Percentiles rank a stretch among this genome's conserved stretches.
phyloP scores from a whole-genome alignment of 495 filamentous ascomycete genomes.

The Podospora comata region DNA sequence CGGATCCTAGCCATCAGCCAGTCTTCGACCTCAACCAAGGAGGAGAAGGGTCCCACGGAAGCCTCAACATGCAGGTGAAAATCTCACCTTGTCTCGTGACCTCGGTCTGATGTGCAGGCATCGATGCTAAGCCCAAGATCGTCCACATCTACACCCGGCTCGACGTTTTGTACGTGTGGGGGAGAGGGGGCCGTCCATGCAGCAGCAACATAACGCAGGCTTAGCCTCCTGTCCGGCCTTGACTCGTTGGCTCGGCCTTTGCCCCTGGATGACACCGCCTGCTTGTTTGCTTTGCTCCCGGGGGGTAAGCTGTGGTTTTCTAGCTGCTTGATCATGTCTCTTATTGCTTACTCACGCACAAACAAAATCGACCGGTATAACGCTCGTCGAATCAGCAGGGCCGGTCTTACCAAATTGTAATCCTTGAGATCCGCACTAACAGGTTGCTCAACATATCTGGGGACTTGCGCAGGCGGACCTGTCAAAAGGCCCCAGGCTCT shows the following conservation, averaged over 20 bases:
- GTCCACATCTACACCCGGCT: not conserved
- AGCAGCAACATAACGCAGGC: not conserved
- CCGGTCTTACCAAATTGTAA: not conserved
- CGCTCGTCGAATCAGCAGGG: not conserved
- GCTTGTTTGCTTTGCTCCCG: not conserved
- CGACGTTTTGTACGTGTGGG: not conserved
- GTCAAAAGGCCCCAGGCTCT: not conserved
- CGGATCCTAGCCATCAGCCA: not conserved
- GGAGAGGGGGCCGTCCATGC: not conserved
- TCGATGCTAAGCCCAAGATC: not conserved
- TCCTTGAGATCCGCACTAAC: not conserved
- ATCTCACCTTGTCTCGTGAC: constrained; percentile 2
- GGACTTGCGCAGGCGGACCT: not conserved
- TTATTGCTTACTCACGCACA: not conserved
- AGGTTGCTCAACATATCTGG: not conserved
- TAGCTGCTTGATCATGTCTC: not conserved
- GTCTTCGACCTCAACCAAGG: not conserved
- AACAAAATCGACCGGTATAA: not conserved
- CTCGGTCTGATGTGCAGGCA: not conserved
- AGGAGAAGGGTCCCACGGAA: not conserved
- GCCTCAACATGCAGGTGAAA: not conserved
- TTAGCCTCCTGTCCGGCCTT: not conserved
- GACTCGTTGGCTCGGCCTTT: not conserved
- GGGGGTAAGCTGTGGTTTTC: not conserved
- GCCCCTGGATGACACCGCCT: not conserved